Conservation (phyloP, 2,329 filamentous ascomycete species). For the Colletotrichum caudatum region DNA sequence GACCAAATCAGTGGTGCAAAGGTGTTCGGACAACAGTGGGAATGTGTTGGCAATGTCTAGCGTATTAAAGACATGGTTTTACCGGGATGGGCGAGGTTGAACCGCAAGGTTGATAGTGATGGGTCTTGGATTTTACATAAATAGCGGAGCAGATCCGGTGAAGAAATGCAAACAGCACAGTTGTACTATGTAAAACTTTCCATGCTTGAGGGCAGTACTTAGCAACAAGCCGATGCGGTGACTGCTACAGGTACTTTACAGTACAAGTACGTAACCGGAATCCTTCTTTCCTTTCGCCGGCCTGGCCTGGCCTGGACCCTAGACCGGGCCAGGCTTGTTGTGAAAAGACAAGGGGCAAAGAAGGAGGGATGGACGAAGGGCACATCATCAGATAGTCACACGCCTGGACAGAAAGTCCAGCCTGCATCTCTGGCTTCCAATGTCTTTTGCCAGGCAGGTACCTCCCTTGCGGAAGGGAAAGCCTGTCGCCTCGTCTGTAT, state of each 20-base stretch:
- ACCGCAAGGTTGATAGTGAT: neutral
- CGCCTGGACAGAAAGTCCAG: neutral
- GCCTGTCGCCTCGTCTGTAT: neutral
- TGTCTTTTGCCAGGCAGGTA: neutral
- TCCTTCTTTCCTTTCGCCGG: conserved; percentile 7
- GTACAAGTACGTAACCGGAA: conserved; percentile 10
- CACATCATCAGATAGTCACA: neutral
- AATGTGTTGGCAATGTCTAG: conserved; percentile 13
- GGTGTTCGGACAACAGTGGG: neutral
- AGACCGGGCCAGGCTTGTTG: conserved; percentile 6
- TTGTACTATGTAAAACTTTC: conserved; percentile 29
- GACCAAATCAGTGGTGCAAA: conserved; percentile 21
- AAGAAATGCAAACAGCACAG: neutral
- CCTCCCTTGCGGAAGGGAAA: neutral
- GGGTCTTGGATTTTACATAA: neutral
- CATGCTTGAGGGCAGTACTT: neutral
- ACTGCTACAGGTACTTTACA: neutral
- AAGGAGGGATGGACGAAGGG: neutral
- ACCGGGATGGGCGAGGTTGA: neutral
- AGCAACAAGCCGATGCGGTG: neutral
- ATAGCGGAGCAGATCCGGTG: neutral
- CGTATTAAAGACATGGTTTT: conserved; percentile 18
- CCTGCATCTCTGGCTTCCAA: neutral
- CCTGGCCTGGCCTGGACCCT: conserved; percentile 6
- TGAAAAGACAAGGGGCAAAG: conserved; percentile 8